phyloP scores from a whole-genome alignment of 2,329 filamentous ascomycete species.

The Phialophora verrucosa region DNA sequence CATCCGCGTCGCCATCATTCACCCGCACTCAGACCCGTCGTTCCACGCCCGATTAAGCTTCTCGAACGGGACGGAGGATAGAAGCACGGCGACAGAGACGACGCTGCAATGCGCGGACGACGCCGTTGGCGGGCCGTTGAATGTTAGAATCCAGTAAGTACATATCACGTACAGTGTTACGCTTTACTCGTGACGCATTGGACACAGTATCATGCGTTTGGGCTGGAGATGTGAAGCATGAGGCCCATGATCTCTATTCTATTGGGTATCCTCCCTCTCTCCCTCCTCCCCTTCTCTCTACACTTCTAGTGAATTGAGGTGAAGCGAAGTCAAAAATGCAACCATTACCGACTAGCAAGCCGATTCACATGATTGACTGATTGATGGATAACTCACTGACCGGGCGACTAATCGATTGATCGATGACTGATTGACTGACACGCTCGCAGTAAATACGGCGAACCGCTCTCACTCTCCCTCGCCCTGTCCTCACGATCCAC shows the following conservation, averaged over 20 bases:
- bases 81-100: conserved; percentile 21
- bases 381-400: too few relatives aligned
- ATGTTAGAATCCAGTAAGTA: conserved; percentile 34
- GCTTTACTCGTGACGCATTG: too few relatives aligned
- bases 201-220: too few relatives aligned
- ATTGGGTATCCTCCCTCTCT: too few relatives aligned
- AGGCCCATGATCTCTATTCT: too few relatives aligned
- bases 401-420: too few relatives aligned
- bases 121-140: conserved; percentile 7
- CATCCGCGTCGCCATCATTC: conserved; percentile 38
- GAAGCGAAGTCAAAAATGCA: too few relatives aligned
- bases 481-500: neutral
- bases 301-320: too few relatives aligned
- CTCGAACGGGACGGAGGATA: conserved; percentile 26
- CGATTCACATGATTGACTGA: neutral
- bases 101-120: conserved; percentile 24
- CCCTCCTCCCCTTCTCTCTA: too few relatives aligned
- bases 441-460: conserved; percentile 29
- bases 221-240: too few relatives aligned
- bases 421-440: neutral
- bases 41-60: conserved; percentile 32
- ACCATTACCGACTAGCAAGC: neutral
- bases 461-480: conserved; percentile 22
- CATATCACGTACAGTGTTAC: too few relatives aligned
- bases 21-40: conserved; percentile 31